A percentile compares a stretch with the other conserved stretches of the same genome.
Conservation (phyloP, 371 early-diverging fungal species). For the Nematocida displodere region DNA sequence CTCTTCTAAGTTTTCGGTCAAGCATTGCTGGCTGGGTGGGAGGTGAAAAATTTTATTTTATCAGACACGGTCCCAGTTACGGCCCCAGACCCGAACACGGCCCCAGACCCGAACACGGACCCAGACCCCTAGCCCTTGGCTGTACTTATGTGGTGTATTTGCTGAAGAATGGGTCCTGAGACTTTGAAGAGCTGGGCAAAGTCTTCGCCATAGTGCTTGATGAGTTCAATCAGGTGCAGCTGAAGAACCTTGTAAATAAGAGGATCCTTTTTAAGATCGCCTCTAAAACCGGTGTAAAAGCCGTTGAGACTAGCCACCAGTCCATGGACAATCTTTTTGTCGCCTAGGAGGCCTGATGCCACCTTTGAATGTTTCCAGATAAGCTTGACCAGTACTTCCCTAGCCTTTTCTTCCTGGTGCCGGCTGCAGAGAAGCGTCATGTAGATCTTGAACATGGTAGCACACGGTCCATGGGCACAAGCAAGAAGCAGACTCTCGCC, state of each 20-base stretch:
- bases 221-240: conserved; percentile 58
- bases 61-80: too few relatives aligned
- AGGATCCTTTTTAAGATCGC: conserved; percentile 36
- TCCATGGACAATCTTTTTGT: conserved; percentile 21
- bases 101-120: too few relatives aligned
- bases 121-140: too few relatives aligned
- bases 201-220: conserved; percentile 46
- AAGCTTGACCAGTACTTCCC: conserved; percentile 60
- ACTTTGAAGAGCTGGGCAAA: conserved; percentile 17
- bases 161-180: conserved; percentile 30
- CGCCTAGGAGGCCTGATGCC: conserved; percentile 6
- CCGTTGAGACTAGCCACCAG: conserved; percentile 49
- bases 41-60: conserved; percentile 13
- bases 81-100: too few relatives aligned
- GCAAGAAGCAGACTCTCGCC: conserved; percentile 37
- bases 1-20: conserved; percentile 39
- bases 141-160: neutral
- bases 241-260: conserved; percentile 55
- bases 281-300: conserved; percentile 51
- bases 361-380: conserved; percentile 64
- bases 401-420: conserved; percentile 45
- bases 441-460: conserved; percentile 45
- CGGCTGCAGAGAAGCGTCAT: conserved; percentile 42
- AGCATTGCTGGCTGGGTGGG: conserved; percentile 17
- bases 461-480: conserved; percentile 21